phyloP scores from a whole-genome alignment of 1,284 basidiomycete genomes.

The Sutorius eximius region DNA sequence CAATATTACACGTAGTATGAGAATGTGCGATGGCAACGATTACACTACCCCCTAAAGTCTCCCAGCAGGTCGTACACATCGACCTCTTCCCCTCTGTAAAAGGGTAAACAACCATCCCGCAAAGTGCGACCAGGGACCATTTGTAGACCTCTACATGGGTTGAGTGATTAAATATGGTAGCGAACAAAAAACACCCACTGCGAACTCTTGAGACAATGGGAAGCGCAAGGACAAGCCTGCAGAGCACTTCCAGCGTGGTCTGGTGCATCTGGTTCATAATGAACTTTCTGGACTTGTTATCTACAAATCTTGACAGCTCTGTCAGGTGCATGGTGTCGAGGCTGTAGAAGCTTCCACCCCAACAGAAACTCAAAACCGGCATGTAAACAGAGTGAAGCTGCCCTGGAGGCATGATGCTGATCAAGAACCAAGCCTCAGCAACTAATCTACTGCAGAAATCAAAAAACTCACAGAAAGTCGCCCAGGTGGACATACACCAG shows the following conservation, averaged over 20 bases:
- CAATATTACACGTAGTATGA: no score
- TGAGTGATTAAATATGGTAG: no score
- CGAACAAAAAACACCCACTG: no score
- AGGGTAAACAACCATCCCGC: no score
- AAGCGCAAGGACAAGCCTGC: neutral
- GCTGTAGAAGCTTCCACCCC: neutral
- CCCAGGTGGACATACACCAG: neutral
- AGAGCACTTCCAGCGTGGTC: neutral
- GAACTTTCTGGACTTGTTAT: neutral
- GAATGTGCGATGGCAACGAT: no score
- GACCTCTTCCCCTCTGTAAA: no score
- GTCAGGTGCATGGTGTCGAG: neutral
- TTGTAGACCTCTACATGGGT: no score
- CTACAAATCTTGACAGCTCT: neutral
- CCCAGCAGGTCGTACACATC: no score
- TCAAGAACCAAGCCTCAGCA: neutral
- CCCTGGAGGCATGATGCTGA: neutral
- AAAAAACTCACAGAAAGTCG: neutral
- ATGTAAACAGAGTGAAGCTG: neutral
- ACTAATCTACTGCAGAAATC: no score
- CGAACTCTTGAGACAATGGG: no score
- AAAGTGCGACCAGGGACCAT: no score
- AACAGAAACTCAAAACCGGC: neutral
- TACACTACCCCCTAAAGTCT: no score
- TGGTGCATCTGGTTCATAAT: neutral